Base-by-base conservation (phyloP, 2,329 filamentous ascomycete genomes). In the Epichloe uncinata region DNA sequence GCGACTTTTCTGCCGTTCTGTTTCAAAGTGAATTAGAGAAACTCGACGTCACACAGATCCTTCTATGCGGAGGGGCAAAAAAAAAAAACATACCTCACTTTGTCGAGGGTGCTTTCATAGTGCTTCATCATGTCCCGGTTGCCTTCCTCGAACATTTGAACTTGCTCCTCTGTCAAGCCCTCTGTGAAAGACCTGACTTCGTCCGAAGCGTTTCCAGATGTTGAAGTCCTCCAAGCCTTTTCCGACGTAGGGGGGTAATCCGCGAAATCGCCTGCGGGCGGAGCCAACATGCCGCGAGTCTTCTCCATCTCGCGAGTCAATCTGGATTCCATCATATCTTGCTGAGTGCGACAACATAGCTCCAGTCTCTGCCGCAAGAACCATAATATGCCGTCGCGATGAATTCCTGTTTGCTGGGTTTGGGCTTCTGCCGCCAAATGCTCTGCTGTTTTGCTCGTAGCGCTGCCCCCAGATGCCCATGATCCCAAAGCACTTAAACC, bases 121-220 rank as follows among this genome's bases (percentile, higher is more conserved):
- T 95, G 87, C 66, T 85, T 86, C 58, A 97, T 75, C 82, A 98
- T 89, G 55, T 87, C 83, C 66, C 89, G 83, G 63, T 97, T 96
- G 62, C 94, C 90, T 67, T 88, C 79, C 58, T 91, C 90, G 69
- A 98, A 97, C 63, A 95, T 78, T 65, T 96, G 91, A 48, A 93
- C 72, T 66, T 97, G 91, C 62, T 96, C 89, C 20, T 82, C 75
- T 16, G 85, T 87, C 53, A 96, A 71, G 54, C 82, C 78, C 41
- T 79, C 68, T 47, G 67, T 59, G 33, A 54, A 47, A 15, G 55
- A 45, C 26, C 54, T 48, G 2, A 52, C 53, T 26, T 58, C 54
- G 34, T 61, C 56, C 45, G 57, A 53, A 45, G 50, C 18, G 26
- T 42, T 43, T 5, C 38, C 48, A 37, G 44, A n/a, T 15, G 38